Evolutionary conservation across 1,284 basidiomycete genomes (phyloP), one percentile per base, ranked within the genome.

Genomic region (Acaromyces ingoldii): DNA sequence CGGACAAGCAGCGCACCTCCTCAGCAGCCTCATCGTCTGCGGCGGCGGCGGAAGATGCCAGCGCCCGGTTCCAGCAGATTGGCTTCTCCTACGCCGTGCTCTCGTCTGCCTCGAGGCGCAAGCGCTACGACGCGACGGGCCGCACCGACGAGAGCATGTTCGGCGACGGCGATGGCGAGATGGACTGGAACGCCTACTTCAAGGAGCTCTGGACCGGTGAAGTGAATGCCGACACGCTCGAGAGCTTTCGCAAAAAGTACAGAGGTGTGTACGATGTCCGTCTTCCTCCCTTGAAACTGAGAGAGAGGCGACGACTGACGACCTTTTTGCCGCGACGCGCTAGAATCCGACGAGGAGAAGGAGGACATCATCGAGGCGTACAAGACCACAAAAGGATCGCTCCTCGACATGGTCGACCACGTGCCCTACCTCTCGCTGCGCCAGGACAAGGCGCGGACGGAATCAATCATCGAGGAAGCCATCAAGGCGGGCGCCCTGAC

Each of bases 161-260:
- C 19, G 67, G 63, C 44, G 67, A 67, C n/a, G 63, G 58, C 3
- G 69, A 70, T 30, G 47, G 42, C 2, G 64, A 51, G 10, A 63
- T 73, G n/a, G 67, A 72, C 64, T 75, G 73, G 73, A 63, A 73
- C 51, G 68, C 71, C n/a, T 74, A 75, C 62, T 75, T 75, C 55
- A 65, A 67, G 43, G 58, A 60, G 52, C 59, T 75, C 29, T 75
- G 71, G 71, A 62, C 60, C 3, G 73, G 72, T 24, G 68, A 73
- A 41, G 72, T 75, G 5, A 63, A 45, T 19, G 58, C 60, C 1
- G 55, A 70, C 41, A 65, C 63, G 5, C 60, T 75, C 4, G 64
- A 67, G 19, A 63, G 67, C 9, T 72, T 72, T 45, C 64, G 69
- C 58, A 37, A 55, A 13, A 65, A 67, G 44, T 75, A 75, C 39